Percentiles rank a stretch among this genome's conserved stretches.
These are phyloP conservation scores for Rhodotorula sp. DNA, from an alignment of 1,284 basidiomycete genomes.

Conservation along the genomic window DNA sequence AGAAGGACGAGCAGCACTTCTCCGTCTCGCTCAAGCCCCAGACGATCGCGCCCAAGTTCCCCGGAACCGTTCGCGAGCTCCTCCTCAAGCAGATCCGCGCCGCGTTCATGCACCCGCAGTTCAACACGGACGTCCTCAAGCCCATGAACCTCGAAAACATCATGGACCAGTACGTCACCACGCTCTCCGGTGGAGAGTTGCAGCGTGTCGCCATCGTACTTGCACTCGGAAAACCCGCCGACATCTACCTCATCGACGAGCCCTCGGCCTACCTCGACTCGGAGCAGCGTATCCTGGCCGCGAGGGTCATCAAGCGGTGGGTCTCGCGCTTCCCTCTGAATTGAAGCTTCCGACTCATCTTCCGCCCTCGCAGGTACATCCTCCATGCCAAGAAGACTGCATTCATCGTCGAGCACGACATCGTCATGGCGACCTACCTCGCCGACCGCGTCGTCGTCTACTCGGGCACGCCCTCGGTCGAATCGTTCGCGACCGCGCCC, in stretches of 20 bases:
- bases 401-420: conserved; percentile 97
- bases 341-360: background rate
- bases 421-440: conserved; percentile 86
- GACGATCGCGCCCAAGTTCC: conserved; percentile 92
- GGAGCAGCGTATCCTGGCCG: conserved; percentile 95
- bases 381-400: conserved; percentile 93
- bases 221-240: conserved; percentile 66
- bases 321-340: conserved; percentile 27
- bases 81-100: conserved; percentile 88
- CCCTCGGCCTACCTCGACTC: conserved; percentile 80
- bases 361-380: conserved; percentile 62
- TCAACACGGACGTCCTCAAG: conserved; percentile 93
- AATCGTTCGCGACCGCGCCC: conserved; percentile 37
- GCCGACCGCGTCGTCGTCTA: conserved; percentile 90
- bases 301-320: conserved; percentile 92
- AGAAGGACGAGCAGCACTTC: conserved; percentile 72
- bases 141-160: conserved; percentile 87
- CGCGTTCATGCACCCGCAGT: conserved; percentile 92
- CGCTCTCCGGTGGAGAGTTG: conserved; percentile 91
- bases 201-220: conserved; percentile 93
- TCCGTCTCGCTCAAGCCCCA: conserved; percentile 92
- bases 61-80: conserved; percentile 86
- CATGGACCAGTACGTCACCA: conserved; percentile 94
- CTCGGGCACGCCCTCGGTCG: conserved; percentile 27
- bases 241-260: conserved; percentile 79